Evolutionary conservation across 495 filamentous ascomycete species (phyloP), one percentile per base, ranked within the genome.

Genomic region (Penicillium silybi): DNA sequence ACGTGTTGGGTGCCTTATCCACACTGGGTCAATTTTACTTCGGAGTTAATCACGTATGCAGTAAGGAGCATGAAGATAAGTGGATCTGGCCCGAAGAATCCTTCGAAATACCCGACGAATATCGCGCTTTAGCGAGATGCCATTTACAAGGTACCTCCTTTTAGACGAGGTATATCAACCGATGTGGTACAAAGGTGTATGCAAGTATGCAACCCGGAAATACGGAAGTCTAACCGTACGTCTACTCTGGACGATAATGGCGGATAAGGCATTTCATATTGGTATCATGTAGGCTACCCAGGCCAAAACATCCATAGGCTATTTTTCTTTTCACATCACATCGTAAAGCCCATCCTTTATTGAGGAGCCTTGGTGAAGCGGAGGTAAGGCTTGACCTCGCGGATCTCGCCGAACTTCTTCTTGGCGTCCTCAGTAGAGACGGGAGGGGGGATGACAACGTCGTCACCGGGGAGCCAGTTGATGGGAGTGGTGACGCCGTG

Each of bases 361-460:
- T 70, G 44, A 61, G 66, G 64, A 48, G 67, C 42, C 63, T 62
- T 74, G 63, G 70, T 71, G 69, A 76, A 76, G 43, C 73, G 73
- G 37, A 76, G 71, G 67, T 76, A 76, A 64, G 82, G 81, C 78
- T 83, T 87, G 44, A 86, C 69, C 70, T 81, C 84, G 59, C 77
- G 68, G 34, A 87, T 74, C 49, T 83, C 71, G 26, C 81, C 81
- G 68, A 87, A 87, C 70, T 87, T 86, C 70, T 76, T 78, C 73
- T 73, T 78, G 29, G 84, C 84, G 60, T 84, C 84, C 55, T 76
- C 76, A 11, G 82, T 87, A 11, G 67, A 77, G 35, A 87, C 80
- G 20, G 70, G 70, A 16, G 83, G 82, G 18, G 85, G 85, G 20
- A 87, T 79, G 61, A 87, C 85, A 27, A 86, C 83, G 60, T 88